Conservation (phyloP, 305 asterid species). For the Fraxinus platypoda region DNA sequence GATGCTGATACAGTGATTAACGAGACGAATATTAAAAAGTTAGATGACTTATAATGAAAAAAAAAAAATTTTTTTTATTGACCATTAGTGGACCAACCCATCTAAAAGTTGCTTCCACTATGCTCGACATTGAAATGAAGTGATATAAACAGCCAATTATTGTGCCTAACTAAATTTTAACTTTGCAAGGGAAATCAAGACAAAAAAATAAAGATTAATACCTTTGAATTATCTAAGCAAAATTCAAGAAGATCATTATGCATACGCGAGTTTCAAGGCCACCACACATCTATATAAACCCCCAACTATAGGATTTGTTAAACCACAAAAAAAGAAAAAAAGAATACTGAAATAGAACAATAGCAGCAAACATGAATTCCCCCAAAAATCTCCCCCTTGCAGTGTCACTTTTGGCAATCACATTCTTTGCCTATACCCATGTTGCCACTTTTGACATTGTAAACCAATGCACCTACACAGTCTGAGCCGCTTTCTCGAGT, state of each 20-base stretch:
- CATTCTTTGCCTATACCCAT: conserved; percentile 7
- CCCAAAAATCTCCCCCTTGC: background rate
- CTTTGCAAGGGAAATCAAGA: background rate
- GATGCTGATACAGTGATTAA: no score
- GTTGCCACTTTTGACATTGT: conserved; percentile 30
- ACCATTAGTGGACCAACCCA: background rate
- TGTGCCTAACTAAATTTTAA: background rate
- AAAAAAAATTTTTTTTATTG: no score
- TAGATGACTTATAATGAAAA: no score
- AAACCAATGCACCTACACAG: conserved; percentile 8
- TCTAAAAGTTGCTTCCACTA: no score
- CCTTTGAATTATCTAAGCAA: conserved; percentile 13
- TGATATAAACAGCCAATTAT: background rate
- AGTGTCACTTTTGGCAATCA: background rate
- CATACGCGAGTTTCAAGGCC: background rate
- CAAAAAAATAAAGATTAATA: background rate
- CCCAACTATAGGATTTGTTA: background rate
- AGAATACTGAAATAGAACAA: background rate
- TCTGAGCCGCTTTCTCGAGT: no score
- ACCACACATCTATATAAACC: conserved; percentile 21
- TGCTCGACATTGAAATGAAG: no score
- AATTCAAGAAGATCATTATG: background rate
- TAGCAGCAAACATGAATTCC: background rate
- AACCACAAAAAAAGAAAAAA: background rate
- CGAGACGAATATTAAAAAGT: no score